Base-by-base conservation (phyloP, 2,329 filamentous ascomycete genomes). In the Capronia epimyces region DNA sequence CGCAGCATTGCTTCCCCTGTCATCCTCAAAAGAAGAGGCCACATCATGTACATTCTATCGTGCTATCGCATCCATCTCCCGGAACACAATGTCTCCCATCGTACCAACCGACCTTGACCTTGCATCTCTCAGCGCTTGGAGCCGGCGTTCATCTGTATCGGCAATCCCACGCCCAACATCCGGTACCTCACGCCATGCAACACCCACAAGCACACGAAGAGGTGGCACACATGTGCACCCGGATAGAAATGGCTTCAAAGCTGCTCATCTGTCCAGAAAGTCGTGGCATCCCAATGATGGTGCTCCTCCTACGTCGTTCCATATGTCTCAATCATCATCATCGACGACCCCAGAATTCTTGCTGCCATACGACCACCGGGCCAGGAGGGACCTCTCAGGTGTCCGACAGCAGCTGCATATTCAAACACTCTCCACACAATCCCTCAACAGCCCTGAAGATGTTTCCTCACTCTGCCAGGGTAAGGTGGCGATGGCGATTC, bases 131-230 rank as follows among this genome's bases (percentile, higher is more conserved):
- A 52, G 49, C 31, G 53, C 49, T 13, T 43, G 16, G 31, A 50
- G 50, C 34, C 40, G 50, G 31, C 51, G 48, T 8, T 53, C 48
- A 20, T 53, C 42, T 7, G 15, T 53, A 15, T 56, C 53, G 32
- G 50, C 50, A 12, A 57, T 53, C 32, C 54, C 51, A 15, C 39
- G 45, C 40, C 51, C 54, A n/a, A 37, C 43, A 27, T 43, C 54
- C 20, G 50, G 50, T 15, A 54, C 47, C 7, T 54, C 51, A 32
- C 51, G 51, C 24, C 44, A 37, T 29, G 50, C 50, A 2, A 51
- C 54, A 21, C 44, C 51, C 13, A 49, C 32, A 36, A 25, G 34
- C n/a, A 25, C 18, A 34, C 46, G 27, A 46, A 16, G 20, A 37
- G 34, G 37, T 9, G 15, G 21, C 31, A 22, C 32, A n/a, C 22